Base-by-base conservation (phyloP, 2,329 filamentous ascomycete species). In the Paecilomyces sp. region DNA sequence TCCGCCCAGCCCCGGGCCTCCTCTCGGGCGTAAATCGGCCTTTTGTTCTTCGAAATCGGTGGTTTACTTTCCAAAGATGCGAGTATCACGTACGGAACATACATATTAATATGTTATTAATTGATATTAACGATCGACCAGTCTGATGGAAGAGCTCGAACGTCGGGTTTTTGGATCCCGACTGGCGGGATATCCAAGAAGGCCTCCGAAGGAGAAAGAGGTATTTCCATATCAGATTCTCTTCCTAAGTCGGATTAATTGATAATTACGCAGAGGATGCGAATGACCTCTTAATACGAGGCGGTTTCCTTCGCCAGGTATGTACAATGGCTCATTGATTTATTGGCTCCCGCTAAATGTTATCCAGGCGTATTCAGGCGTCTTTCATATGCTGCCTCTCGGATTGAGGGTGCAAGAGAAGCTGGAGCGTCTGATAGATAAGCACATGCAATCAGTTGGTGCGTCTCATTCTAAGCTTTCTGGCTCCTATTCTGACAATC, bases 311-410 rank as follows among this genome's bases (percentile, higher is more conserved):
- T 54, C 86, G 88, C 62, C 88, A 91, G 79, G 87, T 88, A 64
- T 67, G 76, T 71, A 11, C 33, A 15, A 30, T 24, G 54, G 6
- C 15, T 15, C 55, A 41, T 15, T 57, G 50, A n/a, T 28, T n/a
- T 30, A 13, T 24, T 25, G 22, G 1, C 9, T 6, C 7, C n/a
- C n/a, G 28, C 24, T 57, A 51, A 57, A n/a, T 18, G 18, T 50
- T 47, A 22, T 34, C 1, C 65, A 92, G 86, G 88, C 91, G 22
- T 89, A 96, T 71, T 86, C 92, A 7, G 94, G 94, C 30, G 86
- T 97, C 36, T 99, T 97, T 68, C 94, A 99, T 69, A 82, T 96
- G 70, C 82, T 99, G 1, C 94, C 94, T 0, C 77, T 99, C 0
- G 94, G 94, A 0, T 81, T 91, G 31, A 85, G 91, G 30, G 91